These are phyloP conservation scores for Chaetothyriales sp. DNA, from an alignment of 2,329 filamentous ascomycete genomes.

Conservation along the genomic window DNA sequence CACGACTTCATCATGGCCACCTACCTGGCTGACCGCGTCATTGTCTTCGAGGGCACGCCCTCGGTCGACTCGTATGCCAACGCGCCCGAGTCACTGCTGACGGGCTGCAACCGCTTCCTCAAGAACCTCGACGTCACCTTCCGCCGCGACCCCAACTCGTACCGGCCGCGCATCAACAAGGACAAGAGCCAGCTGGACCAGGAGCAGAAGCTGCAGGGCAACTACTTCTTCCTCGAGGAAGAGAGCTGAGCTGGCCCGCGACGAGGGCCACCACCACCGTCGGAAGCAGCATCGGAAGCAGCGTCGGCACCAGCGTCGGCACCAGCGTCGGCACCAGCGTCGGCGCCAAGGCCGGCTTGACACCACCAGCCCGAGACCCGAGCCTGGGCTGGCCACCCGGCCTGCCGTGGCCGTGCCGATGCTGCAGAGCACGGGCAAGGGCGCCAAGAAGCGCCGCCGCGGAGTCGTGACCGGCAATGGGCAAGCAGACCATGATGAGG, in stretches of 20 bases:
- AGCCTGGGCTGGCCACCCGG: constrained; percentile 14
- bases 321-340: constrained; percentile 18
- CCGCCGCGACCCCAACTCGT: constrained; percentile 93
- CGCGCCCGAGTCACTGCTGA: constrained; percentile 77
- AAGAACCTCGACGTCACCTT: constrained; percentile 97
- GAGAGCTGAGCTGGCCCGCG: constrained; percentile 54
- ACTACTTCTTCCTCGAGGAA: constrained; percentile 98
- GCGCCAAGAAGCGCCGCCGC: constrained; percentile 30
- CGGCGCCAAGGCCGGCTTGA: constrained; percentile 23
- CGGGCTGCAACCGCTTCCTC: constrained; percentile 91
- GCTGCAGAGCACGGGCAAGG: constrained; percentile 29
- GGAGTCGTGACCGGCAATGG: constrained; percentile 45
- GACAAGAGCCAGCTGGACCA: constrained; percentile 87
- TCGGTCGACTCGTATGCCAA: constrained; percentile 81
- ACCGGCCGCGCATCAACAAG: constrained; percentile 97
- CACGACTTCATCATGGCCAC: constrained; percentile 99
- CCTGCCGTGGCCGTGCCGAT: constrained; percentile 26
- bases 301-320: constrained; percentile 3
- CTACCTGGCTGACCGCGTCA: constrained; percentile 79
- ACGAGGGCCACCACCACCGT: constrained; percentile 30
- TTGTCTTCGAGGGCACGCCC: constrained; percentile 92
- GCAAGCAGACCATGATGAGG: constrained; percentile 48
- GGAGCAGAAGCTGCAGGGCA: constrained; percentile 86
- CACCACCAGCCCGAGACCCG: constrained; percentile 25
- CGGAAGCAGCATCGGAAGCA: no score